These are phyloP conservation scores for Stentor coeruleus DNA, from an alignment of 73 alveolate species.

Conservation along the genomic window DNA sequence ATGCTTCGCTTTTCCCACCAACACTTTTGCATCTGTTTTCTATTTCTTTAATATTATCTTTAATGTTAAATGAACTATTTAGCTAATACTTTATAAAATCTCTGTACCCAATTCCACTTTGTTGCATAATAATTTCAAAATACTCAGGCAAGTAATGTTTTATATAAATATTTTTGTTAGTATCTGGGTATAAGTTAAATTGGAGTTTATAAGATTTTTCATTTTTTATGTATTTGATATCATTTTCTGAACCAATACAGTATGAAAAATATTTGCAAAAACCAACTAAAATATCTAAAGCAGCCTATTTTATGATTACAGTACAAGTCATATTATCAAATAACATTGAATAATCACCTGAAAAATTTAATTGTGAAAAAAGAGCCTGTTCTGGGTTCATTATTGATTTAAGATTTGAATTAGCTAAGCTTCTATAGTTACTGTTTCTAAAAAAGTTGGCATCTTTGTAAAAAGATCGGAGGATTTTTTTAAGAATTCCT, in stretches of 20 bases:
- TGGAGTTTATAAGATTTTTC: background rate
- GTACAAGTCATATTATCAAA: background rate
- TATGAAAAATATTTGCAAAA: too few relatives aligned
- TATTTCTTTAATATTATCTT: background rate
- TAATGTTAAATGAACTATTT: background rate
- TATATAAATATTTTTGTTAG: background rate
- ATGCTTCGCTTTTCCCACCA: conserved; percentile 19
- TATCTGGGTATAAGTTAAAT: background rate
- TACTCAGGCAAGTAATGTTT: background rate
- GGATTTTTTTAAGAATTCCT: background rate
- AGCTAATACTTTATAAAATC: background rate
- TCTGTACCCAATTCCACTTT: background rate
- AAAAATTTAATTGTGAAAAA: too few relatives aligned
- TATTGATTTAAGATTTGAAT: too few relatives aligned
- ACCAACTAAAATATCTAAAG: background rate
- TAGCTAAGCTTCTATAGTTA: background rate
- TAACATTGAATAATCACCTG: too few relatives aligned
- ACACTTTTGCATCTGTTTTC: background rate
- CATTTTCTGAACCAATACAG: background rate
- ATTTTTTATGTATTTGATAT: background rate
- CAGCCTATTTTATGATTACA: background rate
- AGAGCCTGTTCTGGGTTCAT: background rate
- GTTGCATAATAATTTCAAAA: background rate
- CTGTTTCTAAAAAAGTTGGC: too few relatives aligned
- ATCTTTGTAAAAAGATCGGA: background rate